phyloP scores from a whole-genome alignment of 2,329 filamentous ascomycete genomes.

The Fusarium tanahbumbuense region DNA sequence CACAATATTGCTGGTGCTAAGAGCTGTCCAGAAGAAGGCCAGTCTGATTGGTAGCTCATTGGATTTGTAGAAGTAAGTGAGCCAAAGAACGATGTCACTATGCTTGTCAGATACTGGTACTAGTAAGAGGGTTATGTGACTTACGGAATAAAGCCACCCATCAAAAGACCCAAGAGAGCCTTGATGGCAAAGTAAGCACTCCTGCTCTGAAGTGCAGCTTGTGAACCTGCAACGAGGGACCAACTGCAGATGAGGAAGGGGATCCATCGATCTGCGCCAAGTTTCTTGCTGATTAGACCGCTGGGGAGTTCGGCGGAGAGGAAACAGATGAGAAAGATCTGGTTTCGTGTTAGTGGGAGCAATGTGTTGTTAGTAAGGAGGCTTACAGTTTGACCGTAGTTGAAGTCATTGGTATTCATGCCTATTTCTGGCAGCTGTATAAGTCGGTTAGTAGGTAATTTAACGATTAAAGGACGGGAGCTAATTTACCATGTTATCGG shows the following conservation, averaged over 20 bases:
- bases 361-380: not conserved
- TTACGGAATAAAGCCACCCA: conserved; percentile 64
- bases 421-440: conserved; percentile 52
- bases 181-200: conserved; percentile 57
- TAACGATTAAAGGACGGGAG: not conserved
- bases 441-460: too few relatives aligned
- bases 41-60: conserved; percentile 75
- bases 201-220: conserved; percentile 53
- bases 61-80: conserved; percentile 81
- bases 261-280: conserved; percentile 62
- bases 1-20: conserved; percentile 65
- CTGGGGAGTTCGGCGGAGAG: conserved; percentile 62
- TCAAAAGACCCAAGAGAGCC: conserved; percentile 58
- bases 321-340: conserved; percentile 59
- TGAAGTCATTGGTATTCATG: conserved; percentile 60
- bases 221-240: conserved; percentile 55
- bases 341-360: conserved; percentile 5
- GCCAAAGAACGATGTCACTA: conserved; percentile 68
- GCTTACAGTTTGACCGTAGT: conserved; percentile 55
- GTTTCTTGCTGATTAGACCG: conserved; percentile 62
- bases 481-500: conserved; percentile 52
- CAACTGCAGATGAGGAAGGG: conserved; percentile 56
- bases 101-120: not conserved
- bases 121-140: not conserved
- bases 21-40: conserved; percentile 76